Evolutionary conservation across 208 protist species (phyloP).

Genomic region (Acanthamoeba triangularis): DNA sequence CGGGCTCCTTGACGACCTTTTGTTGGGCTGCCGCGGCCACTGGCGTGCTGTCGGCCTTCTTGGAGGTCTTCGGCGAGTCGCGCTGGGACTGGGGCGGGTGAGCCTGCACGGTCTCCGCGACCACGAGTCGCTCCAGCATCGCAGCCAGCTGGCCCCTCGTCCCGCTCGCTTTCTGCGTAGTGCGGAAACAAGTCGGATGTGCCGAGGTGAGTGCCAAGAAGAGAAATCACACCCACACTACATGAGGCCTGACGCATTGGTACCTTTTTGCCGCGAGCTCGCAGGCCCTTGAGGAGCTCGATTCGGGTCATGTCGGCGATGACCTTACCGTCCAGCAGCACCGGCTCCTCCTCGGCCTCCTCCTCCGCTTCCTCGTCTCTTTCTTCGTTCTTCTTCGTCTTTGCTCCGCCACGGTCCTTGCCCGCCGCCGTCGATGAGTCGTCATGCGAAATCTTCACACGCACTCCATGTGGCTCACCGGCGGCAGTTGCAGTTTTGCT

Average conservation of each 20-base stretch:
- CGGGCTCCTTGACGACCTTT: too few relatives aligned
- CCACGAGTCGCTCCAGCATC: constrained; percentile 11
- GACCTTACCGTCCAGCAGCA: constrained; percentile 11
- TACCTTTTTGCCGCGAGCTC: constrained; percentile 33
- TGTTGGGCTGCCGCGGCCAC: too few relatives aligned
- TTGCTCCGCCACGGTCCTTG: neutral
- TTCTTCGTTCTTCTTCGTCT: neutral
- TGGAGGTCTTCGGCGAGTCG: neutral
- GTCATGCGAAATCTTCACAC: constrained; percentile 64
- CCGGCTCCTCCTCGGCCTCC: neutral
- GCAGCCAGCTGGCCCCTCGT: constrained; percentile 6
- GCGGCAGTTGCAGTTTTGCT: neutral
- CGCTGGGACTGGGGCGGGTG: neutral
- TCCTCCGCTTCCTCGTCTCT: neutral
- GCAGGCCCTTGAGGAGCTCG: constrained; percentile 25
- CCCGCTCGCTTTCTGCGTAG: constrained; percentile 21
- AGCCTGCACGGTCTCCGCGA: neutral
- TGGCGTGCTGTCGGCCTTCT: neutral
- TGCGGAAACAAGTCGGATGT: neutral
- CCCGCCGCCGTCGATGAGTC: neutral
- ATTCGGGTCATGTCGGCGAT: constrained; percentile 51
- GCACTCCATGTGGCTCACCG: neutral
- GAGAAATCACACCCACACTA: neutral
- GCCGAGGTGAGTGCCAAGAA: neutral
- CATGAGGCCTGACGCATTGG: neutral